A percentile compares a stretch with the other conserved stretches of the same genome.
These are phyloP conservation scores for Firmiana major DNA, from an alignment of 345 rosid species.

Conservation along the genomic window DNA sequence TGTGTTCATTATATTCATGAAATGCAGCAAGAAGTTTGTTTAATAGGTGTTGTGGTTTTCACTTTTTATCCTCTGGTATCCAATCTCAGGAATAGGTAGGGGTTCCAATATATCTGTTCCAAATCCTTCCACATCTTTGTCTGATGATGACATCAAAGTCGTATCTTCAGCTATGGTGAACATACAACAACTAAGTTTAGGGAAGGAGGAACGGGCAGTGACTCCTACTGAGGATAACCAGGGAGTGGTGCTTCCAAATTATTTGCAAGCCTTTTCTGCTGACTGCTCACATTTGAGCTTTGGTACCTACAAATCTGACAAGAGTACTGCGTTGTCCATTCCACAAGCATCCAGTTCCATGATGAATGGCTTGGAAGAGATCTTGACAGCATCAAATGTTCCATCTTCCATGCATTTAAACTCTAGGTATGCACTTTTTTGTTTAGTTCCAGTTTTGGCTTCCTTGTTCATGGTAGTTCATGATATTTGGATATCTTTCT, in stretches of 20 bases:
- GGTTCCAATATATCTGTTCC: slow-evolving; percentile 11
- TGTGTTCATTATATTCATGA: background rate
- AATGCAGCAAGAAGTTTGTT: background rate
- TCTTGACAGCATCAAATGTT: slow-evolving; percentile 18
- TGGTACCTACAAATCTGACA: slow-evolving; percentile 44
- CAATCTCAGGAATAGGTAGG: slow-evolving; percentile 16
- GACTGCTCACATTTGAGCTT: slow-evolving; percentile 54
- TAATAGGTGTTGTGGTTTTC: background rate
- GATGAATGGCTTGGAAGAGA: slow-evolving; percentile 14
- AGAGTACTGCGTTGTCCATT: slow-evolving; percentile 14
- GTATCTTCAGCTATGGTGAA: slow-evolving; percentile 25
- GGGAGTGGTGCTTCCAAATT: slow-evolving; percentile 41
- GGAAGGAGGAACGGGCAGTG: slow-evolving; percentile 13
- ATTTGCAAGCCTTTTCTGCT: slow-evolving; percentile 41
- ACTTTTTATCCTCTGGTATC: background rate
- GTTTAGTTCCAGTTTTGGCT: background rate
- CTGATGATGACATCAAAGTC: slow-evolving; percentile 13
- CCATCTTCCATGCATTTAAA: slow-evolving; percentile 21
- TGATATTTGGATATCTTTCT: slow-evolving; percentile 3
- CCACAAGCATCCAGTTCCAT: slow-evolving; percentile 17
- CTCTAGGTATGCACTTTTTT: slow-evolving; percentile 25
- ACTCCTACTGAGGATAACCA: slow-evolving; percentile 18
- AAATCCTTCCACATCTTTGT: slow-evolving; percentile 18
- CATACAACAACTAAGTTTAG: slow-evolving; percentile 35
- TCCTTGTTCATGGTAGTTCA: slow-evolving; percentile 8